Conservation (phyloP, 108 stramenopile species). For the Nitzschia inconspicua region DNA sequence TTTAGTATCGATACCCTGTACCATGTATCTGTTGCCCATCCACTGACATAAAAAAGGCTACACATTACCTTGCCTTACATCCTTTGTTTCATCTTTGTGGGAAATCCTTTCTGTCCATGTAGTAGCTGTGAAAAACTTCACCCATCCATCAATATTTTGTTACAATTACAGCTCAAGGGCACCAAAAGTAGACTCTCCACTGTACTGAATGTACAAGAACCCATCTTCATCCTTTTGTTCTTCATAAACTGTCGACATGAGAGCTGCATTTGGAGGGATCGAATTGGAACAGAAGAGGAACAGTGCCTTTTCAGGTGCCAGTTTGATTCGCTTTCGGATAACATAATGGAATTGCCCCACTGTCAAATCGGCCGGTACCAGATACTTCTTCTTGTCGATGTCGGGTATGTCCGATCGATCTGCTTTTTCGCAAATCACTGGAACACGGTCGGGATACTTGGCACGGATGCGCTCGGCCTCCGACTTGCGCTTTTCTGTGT, state of each 20-base stretch:
- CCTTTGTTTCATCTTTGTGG: background rate
- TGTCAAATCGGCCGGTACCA: conserved; percentile 94
- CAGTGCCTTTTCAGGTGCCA: conserved; percentile 87
- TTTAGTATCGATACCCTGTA: background rate
- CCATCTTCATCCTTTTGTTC: conserved; percentile 96
- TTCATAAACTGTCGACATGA: conserved; percentile 97
- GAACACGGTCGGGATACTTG: conserved; percentile 98
- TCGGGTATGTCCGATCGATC: conserved; percentile 96
- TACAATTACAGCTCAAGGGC: no score
- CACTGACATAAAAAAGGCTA: background rate
- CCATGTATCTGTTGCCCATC: background rate
- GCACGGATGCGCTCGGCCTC: conserved; percentile 90
- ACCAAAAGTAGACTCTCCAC: conserved; percentile 98
- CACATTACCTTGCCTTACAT: background rate
- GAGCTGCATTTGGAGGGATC: conserved; percentile 89
- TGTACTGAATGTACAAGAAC: conserved; percentile 98
- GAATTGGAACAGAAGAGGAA: conserved; percentile 87
- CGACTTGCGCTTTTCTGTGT: conserved; percentile 82
- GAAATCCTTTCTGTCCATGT: background rate
- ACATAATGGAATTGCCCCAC: conserved; percentile 99
- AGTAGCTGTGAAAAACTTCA: background rate
- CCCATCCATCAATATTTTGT: no score
- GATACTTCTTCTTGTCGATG: conserved; percentile 99
- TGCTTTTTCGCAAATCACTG: conserved; percentile 98
- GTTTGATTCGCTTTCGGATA: conserved; percentile 97